phyloP scores from a whole-genome alignment of 108 stramenopile genomes.

The Pseudonitzschia delicatissima region DNA sequence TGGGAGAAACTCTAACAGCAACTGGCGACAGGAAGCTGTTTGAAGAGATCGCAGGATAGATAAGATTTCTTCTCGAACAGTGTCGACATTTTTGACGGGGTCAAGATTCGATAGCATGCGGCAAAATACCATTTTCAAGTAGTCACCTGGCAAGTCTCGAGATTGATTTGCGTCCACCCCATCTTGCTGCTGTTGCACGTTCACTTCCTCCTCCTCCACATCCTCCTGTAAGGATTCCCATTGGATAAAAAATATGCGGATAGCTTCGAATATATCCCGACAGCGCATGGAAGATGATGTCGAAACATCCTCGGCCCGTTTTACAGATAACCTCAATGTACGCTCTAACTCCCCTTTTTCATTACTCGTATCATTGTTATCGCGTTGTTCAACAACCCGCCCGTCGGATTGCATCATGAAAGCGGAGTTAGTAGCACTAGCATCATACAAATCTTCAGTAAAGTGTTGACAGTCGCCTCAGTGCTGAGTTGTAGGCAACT shows the following conservation, averaged over 20 bases:
- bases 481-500: too few relatives aligned
- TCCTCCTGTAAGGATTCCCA: background rate
- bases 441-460: background rate
- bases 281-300: background rate
- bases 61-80: background rate
- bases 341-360: slow-evolving; percentile 2
- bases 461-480: too few relatives aligned
- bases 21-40: background rate
- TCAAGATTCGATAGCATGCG: slow-evolving; percentile 4
- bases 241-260: background rate
- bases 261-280: background rate
- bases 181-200: background rate
- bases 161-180: background rate
- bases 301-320: slow-evolving; percentile 3
- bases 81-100: background rate
- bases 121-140: background rate
- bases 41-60: slow-evolving; percentile 2
- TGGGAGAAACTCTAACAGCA: background rate
- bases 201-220: background rate
- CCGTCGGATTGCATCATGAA: background rate
- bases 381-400: background rate
- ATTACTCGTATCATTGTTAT: background rate
- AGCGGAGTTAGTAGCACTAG: background rate
- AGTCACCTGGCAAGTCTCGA: background rate
- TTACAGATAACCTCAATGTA: background rate